Evolutionary conservation across 345 rosid species (phyloP), one percentile per base, ranked within the genome.

Genomic region (Nephelium lappaceum): DNA sequence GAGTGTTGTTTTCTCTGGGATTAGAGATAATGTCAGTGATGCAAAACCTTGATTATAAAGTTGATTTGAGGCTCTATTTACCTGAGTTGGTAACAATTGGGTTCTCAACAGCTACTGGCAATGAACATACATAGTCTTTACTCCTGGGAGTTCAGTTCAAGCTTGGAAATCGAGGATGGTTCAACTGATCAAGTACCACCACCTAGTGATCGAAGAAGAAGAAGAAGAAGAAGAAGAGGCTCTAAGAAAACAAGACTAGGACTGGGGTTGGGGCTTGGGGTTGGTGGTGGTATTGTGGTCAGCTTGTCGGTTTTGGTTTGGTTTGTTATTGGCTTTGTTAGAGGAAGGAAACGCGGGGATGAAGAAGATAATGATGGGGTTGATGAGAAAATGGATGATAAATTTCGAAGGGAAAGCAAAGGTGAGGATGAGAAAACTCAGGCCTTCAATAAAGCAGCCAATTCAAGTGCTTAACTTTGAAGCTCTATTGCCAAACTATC

Each of bases 81-180:
- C 73, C 64, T 0, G 82, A 81, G 41, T 71, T 41, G 64, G 82
- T 81, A 21, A 73, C 68, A 19, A 57, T 83, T n/a, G n/a, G n/a
- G n/a, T n/a, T n/a, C n/a, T n/a, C n/a, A n/a, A n/a, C n/a, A n/a
- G n/a, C n/a, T n/a, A n/a, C n/a, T n/a, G n/a, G n/a, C n/a, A n/a
- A n/a, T n/a, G n/a, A n/a, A n/a, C n/a, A n/a, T n/a, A n/a, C n/a
- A n/a, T n/a, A n/a, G 41, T 2, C 15, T 86, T 51, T 71, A 72
- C 11, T 77, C 83, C 0, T 81, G 86, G 82, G 76, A 77, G 6
- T 83, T 83, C 38, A 41, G 3, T 42, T 64, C 84, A 18, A 31
- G 10, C 19, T 65, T 39, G 36, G 73, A 61, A 49, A 27, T 7
- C 8, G 53, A 55, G 21, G 49, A 3, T 38, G 15, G 21, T 38